These are phyloP conservation scores for Tetrahymena malaccensis DNA, from an alignment of 73 alveolate genomes.

Conservation along the genomic window DNA sequence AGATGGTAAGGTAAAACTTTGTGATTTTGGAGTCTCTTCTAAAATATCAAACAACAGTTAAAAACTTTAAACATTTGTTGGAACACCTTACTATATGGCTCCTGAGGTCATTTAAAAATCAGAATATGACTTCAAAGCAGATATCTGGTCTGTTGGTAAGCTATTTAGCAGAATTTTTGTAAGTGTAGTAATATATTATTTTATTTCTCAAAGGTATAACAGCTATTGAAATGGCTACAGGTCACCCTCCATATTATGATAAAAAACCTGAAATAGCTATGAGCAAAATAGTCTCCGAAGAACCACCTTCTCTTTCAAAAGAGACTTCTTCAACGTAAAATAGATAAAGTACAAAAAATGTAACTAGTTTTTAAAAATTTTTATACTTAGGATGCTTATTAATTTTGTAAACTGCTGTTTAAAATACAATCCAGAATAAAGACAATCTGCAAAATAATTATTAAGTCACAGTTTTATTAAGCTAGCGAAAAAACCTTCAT, in stretches of 20 bases:
- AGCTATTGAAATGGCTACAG: constrained; percentile 87
- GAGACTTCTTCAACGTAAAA: neutral
- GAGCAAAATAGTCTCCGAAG: constrained; percentile 49
- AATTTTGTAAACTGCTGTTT: constrained; percentile 71
- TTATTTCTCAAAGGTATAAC: constrained; percentile 66
- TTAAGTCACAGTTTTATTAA: constrained; percentile 70
- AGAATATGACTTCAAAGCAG: constrained; percentile 74
- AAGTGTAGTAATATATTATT: neutral
- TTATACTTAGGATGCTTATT: constrained; percentile 65
- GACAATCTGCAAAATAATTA: constrained; percentile 81
- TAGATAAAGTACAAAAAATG: neutral
- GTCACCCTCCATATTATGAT: constrained; percentile 87
- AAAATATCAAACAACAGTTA: constrained; percentile 49
- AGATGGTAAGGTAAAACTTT: constrained; percentile 53
- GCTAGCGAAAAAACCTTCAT: constrained; percentile 44
- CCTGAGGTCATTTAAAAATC: constrained; percentile 74
- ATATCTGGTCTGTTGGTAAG: constrained; percentile 69
- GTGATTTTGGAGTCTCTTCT: constrained; percentile 85
- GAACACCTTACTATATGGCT: constrained; percentile 91
- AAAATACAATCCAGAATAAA: constrained; percentile 58
- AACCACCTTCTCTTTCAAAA: constrained; percentile 40
- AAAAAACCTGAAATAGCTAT: constrained; percentile 67
- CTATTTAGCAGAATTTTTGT: neutral
- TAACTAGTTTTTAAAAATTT: constrained; percentile 46
- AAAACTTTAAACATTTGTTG: constrained; percentile 70